Evolutionary conservation across 177 flowering plant species (phyloP), one percentile per base, ranked within the genome.

Genomic region (Vitis hybrid): DNA sequence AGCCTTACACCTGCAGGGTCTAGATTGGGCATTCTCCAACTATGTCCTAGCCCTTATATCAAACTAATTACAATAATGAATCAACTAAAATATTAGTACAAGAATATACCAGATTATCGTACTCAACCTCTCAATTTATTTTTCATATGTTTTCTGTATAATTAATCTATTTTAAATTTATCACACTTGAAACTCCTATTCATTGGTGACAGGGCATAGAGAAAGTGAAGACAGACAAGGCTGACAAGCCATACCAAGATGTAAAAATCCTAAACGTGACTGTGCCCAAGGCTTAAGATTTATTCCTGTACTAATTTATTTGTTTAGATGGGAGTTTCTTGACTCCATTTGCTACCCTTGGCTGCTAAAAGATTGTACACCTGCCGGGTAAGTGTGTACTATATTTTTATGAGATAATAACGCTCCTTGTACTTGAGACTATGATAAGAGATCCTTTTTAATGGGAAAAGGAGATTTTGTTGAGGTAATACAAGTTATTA

Each of bases 201-300:
- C 21, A n/a, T 58, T 57, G 51, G 61, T 67, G 50, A 59, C 88
- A 93, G 99, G 93, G 75, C 21, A 87, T 95, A 73, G 99, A 95
- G 85, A 93, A 93, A 81, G 95, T 91, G 86, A 93, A 93, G 86
- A 90, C 94, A 15, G 97, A 95, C 82, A 91, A 77, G 81, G 64
- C 52, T 32, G 99, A 95, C 78, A 91, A 77, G 80, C 99, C 99
- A 57, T 86, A 87, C 65, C 97, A 93, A 79, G 99, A 93, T 71
- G 91, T 95, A 4, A 95, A 95, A 80, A 93, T 95, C 58, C 77
- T 95, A 68, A 95, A 89, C 74, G 98, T 93, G 52, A 91, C 97
- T 15, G 91, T 95, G 65, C 99, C 99, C 41, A 95, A 91, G 78
- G 85, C 84, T 11, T 86, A 74, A 76, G 14, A 24, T 32, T 18